phyloP scores from a whole-genome alignment of 139 green algal genomes.

The Zygnema cylindricum region DNA sequence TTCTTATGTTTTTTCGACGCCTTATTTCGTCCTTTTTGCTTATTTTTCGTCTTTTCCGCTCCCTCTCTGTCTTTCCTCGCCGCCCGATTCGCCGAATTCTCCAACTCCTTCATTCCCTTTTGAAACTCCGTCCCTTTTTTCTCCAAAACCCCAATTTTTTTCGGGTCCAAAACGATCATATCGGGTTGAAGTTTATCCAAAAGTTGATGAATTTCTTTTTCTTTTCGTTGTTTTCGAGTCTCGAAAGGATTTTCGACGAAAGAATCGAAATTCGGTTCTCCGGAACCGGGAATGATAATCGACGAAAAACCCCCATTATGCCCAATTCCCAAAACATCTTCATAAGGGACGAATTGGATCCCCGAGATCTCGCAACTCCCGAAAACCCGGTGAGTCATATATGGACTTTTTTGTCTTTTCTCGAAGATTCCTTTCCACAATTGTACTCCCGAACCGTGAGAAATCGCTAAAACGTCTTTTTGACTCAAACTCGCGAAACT shows the following conservation, averaged over 20 bases:
- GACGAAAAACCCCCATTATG: slow-evolving; percentile 67
- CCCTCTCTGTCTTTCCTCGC: slow-evolving; percentile 10
- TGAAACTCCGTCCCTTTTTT: slow-evolving; percentile 81
- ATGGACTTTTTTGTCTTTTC: slow-evolving; percentile 83
- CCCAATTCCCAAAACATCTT: slow-evolving; percentile 89
- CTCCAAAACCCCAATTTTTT: slow-evolving; percentile 77
- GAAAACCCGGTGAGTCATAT: slow-evolving; percentile 63
- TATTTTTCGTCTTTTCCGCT: slow-evolving; percentile 29
- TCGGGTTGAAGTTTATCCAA: slow-evolving; percentile 97
- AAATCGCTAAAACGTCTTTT: slow-evolving; percentile 86
- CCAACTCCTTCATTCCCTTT: slow-evolving; percentile 79
- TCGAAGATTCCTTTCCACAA: slow-evolving; percentile 76
- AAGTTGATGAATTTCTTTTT: slow-evolving; percentile 91
- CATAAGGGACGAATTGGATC: slow-evolving; percentile 91
- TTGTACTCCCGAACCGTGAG: slow-evolving; percentile 70
- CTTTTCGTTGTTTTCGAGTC: slow-evolving; percentile 77
- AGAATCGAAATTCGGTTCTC: slow-evolving; percentile 97
- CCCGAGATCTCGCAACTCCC: slow-evolving; percentile 27
- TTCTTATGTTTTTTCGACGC: slow-evolving; percentile 78
- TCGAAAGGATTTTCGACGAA: slow-evolving; percentile 93
- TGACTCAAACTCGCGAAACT: slow-evolving; percentile 88
- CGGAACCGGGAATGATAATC: slow-evolving; percentile 90
- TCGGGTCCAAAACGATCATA: slow-evolving; percentile 93
- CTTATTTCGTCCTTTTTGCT: slow-evolving; percentile 86
- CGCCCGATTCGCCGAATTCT: slow-evolving; percentile 20